These are phyloP conservation scores for Leccinum arenicola DNA, from an alignment of 768 basidiomycete species.

Conservation along the genomic window DNA sequence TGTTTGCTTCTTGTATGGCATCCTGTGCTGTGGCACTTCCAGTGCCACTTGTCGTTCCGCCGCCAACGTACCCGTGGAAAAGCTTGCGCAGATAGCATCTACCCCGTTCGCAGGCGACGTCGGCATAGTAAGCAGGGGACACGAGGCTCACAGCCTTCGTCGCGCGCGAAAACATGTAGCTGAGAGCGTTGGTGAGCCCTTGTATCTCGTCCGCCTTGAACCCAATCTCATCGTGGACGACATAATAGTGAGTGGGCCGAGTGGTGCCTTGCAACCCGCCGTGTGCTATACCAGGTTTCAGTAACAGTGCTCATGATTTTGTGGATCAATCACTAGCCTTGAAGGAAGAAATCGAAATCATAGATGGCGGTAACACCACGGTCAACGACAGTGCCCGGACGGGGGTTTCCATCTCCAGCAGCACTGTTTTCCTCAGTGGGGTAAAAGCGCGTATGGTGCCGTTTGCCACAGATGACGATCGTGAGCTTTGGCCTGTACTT, in stretches of 20 bases:
- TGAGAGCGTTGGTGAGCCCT: constrained; percentile 50
- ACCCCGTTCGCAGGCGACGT: constrained; percentile 52
- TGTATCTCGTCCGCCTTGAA: constrained; percentile 51
- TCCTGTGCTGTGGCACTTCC: constrained; percentile 44
- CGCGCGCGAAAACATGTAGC: constrained; percentile 59
- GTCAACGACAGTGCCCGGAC: constrained; percentile 53
- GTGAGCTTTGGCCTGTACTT: constrained; percentile 47
- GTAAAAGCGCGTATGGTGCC: constrained; percentile 57
- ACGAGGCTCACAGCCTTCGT: constrained; percentile 44
- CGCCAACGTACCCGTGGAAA: constrained; percentile 34
- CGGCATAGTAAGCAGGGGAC: constrained; percentile 41
- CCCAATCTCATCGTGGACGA: constrained; percentile 52
- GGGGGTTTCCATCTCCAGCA: constrained; percentile 48
- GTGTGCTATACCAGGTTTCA: constrained; percentile 30
- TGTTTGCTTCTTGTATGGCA: constrained; percentile 51
- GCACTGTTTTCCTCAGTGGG: constrained; percentile 43
- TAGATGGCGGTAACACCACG: constrained; percentile 53
- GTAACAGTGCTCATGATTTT: background rate
- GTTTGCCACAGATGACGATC: constrained; percentile 55
- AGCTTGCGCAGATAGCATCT: constrained; percentile 51
- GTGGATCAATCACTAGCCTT: constrained; percentile 31
- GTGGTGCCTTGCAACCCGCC: constrained; percentile 48
- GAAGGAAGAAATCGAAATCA: constrained; percentile 55
- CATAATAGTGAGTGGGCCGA: constrained; percentile 53
- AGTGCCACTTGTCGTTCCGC: constrained; percentile 29